These are phyloP conservation scores for Phalaenopsis hybrid DNA, from an alignment of 116 monocot genomes.

Conservation along the genomic window DNA sequence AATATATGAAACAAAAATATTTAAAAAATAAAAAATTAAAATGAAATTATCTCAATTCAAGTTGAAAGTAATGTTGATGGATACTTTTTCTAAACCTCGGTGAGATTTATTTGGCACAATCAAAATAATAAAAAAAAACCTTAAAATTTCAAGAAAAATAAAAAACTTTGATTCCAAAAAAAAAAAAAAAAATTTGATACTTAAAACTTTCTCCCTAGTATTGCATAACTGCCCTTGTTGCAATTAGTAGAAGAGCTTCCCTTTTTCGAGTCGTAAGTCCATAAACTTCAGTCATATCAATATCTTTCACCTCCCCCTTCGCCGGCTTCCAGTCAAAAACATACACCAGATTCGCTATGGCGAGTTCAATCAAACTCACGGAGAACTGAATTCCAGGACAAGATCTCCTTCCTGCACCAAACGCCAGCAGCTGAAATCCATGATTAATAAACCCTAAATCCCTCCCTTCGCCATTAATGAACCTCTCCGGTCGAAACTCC, in stretches of 20 bases:
- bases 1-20: no score
- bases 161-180: no score
- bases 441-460: not conserved
- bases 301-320: not conserved
- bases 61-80: no score
- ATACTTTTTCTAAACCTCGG: no score
- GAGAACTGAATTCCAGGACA: not conserved
- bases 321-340: not conserved
- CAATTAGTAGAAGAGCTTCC: not conserved
- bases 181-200: no score
- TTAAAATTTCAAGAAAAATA: no score
- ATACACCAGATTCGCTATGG: not conserved
- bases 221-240: not conserved
- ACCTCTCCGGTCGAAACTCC: conserved; percentile 18
- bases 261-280: not conserved
- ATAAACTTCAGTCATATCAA: not conserved
- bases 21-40: not conserved
- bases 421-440: not conserved
- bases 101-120: no score
- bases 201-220: no score
- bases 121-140: no score
- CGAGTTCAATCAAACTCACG: not conserved
- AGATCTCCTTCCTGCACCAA: not conserved
- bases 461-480: not conserved
- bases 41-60: not conserved